Evolutionary conservation across 2,329 filamentous ascomycete species (phyloP).

Genomic region (Cytospora leucostoma): DNA sequence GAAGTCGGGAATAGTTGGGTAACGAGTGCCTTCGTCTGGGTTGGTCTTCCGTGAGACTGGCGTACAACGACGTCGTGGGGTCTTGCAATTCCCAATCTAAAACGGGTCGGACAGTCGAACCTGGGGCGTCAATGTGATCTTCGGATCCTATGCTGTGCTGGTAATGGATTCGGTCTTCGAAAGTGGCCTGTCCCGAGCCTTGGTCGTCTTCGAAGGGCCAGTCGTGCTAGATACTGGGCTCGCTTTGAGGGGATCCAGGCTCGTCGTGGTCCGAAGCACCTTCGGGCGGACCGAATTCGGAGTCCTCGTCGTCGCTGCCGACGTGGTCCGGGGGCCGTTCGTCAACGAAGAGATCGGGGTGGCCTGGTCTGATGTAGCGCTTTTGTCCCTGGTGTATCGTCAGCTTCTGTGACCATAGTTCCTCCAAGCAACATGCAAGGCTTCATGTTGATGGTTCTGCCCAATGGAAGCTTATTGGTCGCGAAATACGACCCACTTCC

Average conservation of each 20-base stretch:
- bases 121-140: no score
- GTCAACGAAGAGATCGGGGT: neutral
- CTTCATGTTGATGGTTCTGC: neutral
- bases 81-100: neutral
- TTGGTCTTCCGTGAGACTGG: no score
- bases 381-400: neutral
- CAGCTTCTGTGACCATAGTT: neutral
- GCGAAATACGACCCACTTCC: neutral
- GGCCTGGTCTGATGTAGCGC: neutral
- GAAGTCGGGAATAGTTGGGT: no score
- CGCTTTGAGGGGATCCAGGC: neutral
- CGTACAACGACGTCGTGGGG: no score
- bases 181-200: neutral
- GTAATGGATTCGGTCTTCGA: neutral
- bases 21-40: no score
- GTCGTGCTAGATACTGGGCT: neutral
- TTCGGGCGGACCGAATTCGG: neutral
- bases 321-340: neutral
- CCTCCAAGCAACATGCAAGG: neutral
- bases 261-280: neutral
- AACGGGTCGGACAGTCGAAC: neutral
- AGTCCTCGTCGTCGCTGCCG: neutral
- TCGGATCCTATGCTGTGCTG: neutral
- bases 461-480: neutral
- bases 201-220: neutral